Evolutionary conservation across 2,329 filamentous ascomycete genomes (phyloP).

Genomic region (Xylariaceae sp.): DNA sequence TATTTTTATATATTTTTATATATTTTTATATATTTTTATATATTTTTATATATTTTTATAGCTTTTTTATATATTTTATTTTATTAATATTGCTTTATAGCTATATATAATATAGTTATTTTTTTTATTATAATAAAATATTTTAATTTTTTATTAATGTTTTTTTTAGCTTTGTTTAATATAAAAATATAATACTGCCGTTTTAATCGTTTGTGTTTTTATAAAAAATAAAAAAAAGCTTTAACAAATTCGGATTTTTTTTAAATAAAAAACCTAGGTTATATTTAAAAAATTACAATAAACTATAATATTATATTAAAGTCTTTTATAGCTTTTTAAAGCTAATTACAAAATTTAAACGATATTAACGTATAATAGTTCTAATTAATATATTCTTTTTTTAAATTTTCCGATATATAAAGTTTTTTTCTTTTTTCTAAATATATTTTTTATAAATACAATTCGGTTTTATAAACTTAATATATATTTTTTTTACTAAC

Average conservation of each 20-base stretch:
- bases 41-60: neutral
- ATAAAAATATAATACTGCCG: neutral
- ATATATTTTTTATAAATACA: neutral
- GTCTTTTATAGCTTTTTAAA: neutral
- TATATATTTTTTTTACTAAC: neutral
- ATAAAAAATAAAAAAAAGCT: too few relatives aligned
- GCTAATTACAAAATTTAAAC: too few relatives aligned
- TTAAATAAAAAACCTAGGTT: neutral
- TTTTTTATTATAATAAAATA: too few relatives aligned
- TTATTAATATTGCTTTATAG: too few relatives aligned
- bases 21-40: too few relatives aligned
- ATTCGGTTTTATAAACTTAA: neutral
- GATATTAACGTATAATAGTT: too few relatives aligned
- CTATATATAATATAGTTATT: too few relatives aligned
- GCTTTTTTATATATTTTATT: neutral
- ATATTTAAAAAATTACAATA: neutral
- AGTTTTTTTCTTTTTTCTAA: neutral
- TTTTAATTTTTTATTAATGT: too few relatives aligned
- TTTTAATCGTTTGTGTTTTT: too few relatives aligned
- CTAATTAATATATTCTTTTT: neutral
- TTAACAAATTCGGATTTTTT: too few relatives aligned
- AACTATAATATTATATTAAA: neutral
- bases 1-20: neutral
- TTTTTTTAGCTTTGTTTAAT: too few relatives aligned
- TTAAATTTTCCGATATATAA: neutral